Evolutionary conservation across 2,329 filamentous ascomycete genomes (phyloP), one percentile per base, ranked within the genome.

Genomic region (Didymella pomorum): DNA sequence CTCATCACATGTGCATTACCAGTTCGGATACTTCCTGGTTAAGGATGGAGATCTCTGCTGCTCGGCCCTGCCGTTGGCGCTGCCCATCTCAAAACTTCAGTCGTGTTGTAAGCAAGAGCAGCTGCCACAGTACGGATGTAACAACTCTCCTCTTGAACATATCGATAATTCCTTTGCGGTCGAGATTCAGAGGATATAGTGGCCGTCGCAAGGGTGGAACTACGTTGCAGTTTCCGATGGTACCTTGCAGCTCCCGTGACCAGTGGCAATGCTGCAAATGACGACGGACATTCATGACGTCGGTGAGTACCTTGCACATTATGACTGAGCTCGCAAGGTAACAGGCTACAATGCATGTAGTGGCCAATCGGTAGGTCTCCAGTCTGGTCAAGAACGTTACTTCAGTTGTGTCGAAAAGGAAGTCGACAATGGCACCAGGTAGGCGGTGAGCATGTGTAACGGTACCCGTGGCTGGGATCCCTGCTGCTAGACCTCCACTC

Each of bases 391-490:
- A 51, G 57, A 53, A 53, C 26, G 56, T 58, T 67, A 62, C 39
- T 56, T 66, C 65, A 61, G 23, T 61, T 46, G 63, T 58, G 53
- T 46, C 25, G 62, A 52, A 61, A 26, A 50, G 21, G 49, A 58
- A 53, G 41, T 49, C 56, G 57, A 51, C 25, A 35, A 55, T 58
- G 63, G 61, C 60, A 66, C 60, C 28, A 56, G 57, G 57, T 46
- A 63, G 60, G 69, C 67, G 65, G 69, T 71, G 68, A 70, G 63
- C 60, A 58, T 65, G 66, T 70, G 62, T 58, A 59, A 68, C 54
- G 18, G 43, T 45, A n/a, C 37, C 14, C 26, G 16, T 42, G 41
- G 41, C 50, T 41, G 46, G 39, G 26, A 46, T 33, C 21, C 46
- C 33, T 33, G 45, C 20, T 29, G 39, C 41, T 46, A 54, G 41